A percentile compares a stretch with the other conserved stretches of the same genome.
Conservation (phyloP, 495 filamentous ascomycete species). For the Talaromyces borbonicus region DNA sequence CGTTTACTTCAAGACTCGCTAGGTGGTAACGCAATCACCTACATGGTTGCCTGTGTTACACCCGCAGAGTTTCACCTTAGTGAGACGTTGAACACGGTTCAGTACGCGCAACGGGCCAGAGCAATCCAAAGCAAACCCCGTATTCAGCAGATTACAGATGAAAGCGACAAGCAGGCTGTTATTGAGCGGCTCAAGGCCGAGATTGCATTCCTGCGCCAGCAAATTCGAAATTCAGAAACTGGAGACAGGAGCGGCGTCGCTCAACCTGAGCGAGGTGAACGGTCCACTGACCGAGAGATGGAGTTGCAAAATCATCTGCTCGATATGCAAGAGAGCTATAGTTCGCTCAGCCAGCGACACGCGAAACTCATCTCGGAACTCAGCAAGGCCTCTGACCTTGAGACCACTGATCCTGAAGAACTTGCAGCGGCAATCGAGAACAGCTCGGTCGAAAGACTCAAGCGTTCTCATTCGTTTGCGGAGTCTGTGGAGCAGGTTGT, state of each 20-base stretch:
- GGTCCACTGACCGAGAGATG: conserved; percentile 73
- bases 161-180: conserved; percentile 87
- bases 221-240: conserved; percentile 66
- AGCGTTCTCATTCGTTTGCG: conserved; percentile 89
- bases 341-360: conserved; percentile 78
- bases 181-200: conserved; percentile 94
- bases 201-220: conserved; percentile 86
- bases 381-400: conserved; percentile 65
- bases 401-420: conserved; percentile 48
- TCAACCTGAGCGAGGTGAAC: conserved; percentile 61
- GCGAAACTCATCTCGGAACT: conserved; percentile 92
- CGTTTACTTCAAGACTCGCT: conserved; percentile 94
- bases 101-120: conserved; percentile 92
- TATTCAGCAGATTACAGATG: conserved; percentile 84
- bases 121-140: conserved; percentile 96
- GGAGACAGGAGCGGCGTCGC: conserved; percentile 47
- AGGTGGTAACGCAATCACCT: conserved; percentile 96
- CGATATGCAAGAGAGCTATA: conserved; percentile 92
- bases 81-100: conserved; percentile 92
- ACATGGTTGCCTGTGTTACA: conserved; percentile 98
- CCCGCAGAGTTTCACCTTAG: conserved; percentile 95
- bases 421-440: conserved; percentile 53
- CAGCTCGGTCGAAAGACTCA: conserved; percentile 78
- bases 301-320: conserved; percentile 92
- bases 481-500: conserved; percentile 93